Percentiles rank a stretch among this genome's conserved stretches.
Evolutionary conservation across 495 filamentous ascomycete genomes (phyloP).

Genomic region (Podospora sp.): DNA sequence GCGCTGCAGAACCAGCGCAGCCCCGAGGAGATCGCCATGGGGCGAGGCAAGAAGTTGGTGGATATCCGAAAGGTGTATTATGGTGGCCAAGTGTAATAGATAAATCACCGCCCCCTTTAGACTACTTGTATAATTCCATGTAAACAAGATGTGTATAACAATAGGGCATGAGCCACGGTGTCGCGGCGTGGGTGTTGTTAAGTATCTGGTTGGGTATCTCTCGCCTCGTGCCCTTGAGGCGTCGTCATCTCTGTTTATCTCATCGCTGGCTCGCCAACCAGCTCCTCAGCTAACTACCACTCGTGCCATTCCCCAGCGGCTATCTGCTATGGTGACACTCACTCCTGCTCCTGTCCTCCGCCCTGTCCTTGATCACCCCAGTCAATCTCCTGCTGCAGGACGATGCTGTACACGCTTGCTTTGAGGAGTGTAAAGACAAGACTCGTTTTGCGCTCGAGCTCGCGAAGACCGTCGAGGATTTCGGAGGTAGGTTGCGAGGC

Average conservation of each 20-base stretch:
- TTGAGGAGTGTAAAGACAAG: conserved; percentile 94
- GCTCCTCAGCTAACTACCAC: too few relatives aligned
- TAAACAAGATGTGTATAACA: conserved; percentile 15
- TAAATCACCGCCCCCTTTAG: not conserved
- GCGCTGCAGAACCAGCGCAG: conserved; percentile 80
- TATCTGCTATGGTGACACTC: too few relatives aligned
- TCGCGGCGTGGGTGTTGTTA: not conserved
- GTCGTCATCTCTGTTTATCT: not conserved
- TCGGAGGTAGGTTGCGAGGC: conserved; percentile 66
- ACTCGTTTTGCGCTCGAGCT: conserved; percentile 90
- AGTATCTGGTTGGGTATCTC: conserved; percentile 2
- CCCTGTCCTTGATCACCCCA: conserved; percentile 25
- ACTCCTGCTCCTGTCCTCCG: not conserved
- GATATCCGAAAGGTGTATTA: conserved; percentile 98
- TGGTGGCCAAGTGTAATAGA: conserved; percentile 65
- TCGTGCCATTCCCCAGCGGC: too few relatives aligned
- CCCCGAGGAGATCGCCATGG: conserved; percentile 85
- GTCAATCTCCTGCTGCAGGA: conserved; percentile 92
- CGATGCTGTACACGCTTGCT: conserved; percentile 97
- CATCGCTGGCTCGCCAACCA: not conserved
- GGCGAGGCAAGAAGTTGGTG: conserved; percentile 88
- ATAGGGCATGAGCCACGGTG: not conserved
- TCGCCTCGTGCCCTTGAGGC: not conserved
- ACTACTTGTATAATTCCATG: conserved; percentile 15
- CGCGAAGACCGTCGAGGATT: conserved; percentile 80